These are phyloP conservation scores for Ensete glaucum DNA, from an alignment of 176 grass and related monocot species.

Conservation along the genomic window DNA sequence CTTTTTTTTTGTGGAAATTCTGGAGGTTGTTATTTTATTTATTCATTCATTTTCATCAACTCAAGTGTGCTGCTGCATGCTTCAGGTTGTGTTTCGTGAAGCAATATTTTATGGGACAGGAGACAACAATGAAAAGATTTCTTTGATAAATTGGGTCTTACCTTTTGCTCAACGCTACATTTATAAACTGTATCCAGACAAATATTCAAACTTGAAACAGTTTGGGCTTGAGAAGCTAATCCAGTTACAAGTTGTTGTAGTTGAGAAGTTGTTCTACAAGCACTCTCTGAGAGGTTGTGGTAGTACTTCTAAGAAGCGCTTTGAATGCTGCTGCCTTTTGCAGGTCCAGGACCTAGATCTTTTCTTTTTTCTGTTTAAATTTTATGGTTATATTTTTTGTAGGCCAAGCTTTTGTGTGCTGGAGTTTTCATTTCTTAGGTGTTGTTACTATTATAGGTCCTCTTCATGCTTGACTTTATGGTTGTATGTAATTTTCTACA, in stretches of 20 bases:
- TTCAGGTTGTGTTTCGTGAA: slow-evolving; percentile 69
- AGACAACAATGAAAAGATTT: slow-evolving; percentile 46
- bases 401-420: slow-evolving; percentile 5
- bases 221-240: slow-evolving; percentile 41
- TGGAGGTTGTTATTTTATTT: not conserved
- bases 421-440: not conserved
- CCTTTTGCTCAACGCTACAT: slow-evolving; percentile 85
- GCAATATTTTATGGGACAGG: slow-evolving; percentile 71
- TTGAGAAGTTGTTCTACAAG: slow-evolving; percentile 75
- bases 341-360: slow-evolving; percentile 39
- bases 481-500: not conserved
- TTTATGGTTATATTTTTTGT: not conserved
- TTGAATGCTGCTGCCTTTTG: slow-evolving; percentile 60
- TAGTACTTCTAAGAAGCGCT: slow-evolving; percentile 51
- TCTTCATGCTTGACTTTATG: not conserved
- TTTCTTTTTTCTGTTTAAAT: not conserved
- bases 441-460: not conserved
- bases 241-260: slow-evolving; percentile 49
- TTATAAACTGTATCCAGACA: slow-evolving; percentile 48
- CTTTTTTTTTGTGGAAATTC: not conserved
- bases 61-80: slow-evolving; percentile 30
- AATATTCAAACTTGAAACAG: slow-evolving; percentile 59
- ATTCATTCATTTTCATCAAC: slow-evolving; percentile 11
- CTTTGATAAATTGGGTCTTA: slow-evolving; percentile 58
- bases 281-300: slow-evolving; percentile 46